Percentiles rank a stretch among this genome's conserved stretches.
phyloP scores from a whole-genome alignment of 202 grass and related monocot genomes.

The Tripidium arundinaceum region DNA sequence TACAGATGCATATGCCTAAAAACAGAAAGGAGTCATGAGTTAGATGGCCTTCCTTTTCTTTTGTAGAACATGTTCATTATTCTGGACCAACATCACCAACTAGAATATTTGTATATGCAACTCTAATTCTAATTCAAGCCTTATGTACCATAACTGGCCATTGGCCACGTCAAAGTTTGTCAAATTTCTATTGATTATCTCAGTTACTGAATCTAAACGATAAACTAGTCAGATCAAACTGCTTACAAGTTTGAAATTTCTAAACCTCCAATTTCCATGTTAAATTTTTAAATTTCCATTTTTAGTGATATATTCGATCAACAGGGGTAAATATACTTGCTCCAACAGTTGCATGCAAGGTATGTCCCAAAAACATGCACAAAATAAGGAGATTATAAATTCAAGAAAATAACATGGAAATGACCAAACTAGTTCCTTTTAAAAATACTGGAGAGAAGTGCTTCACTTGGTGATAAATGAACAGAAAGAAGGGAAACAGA shows the following conservation, averaged over 20 bases:
- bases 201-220: constrained; percentile 3
- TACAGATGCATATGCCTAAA: constrained; percentile 87
- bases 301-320: neutral
- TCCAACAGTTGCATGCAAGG: constrained; percentile 1
- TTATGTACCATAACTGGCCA: neutral
- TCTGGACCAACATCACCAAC: neutral
- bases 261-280: neutral
- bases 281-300: neutral
- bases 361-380: neutral
- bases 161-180: neutral
- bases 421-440: neutral
- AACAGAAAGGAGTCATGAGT: constrained; percentile 16
- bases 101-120: constrained; percentile 3
- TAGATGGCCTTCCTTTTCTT: neutral
- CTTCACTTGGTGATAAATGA: constrained; percentile 2
- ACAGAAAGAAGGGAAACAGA: neutral
- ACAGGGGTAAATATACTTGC: neutral
- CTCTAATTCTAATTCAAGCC: constrained; percentile 12
- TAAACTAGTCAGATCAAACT: neutral
- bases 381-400: neutral
- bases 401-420: neutral
- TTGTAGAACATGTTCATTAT: constrained; percentile 3
- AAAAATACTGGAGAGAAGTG: neutral
- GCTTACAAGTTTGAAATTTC: neutral
- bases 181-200: neutral